Evolutionary conservation across 306 rosid genomes (phyloP).

Genomic region (Fagus sylvatica): DNA sequence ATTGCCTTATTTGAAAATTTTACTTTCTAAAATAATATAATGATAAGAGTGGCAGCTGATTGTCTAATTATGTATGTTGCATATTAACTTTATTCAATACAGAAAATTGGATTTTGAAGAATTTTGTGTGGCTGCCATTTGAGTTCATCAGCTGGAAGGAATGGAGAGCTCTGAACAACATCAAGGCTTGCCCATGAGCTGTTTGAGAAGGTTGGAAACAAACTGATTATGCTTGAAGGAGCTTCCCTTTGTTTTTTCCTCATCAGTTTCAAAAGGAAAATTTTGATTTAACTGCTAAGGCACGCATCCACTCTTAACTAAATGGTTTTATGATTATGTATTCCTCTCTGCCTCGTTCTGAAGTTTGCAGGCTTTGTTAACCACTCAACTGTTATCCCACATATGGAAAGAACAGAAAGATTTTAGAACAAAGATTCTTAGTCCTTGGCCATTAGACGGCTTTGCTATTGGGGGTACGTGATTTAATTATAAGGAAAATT

Average conservation of each 20-base stretch:
- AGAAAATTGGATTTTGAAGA: slow-evolving; percentile 78
- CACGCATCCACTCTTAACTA: too few relatives aligned
- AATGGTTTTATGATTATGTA: too few relatives aligned
- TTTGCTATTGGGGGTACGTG: too few relatives aligned
- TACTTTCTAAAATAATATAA: slow-evolving; percentile 11
- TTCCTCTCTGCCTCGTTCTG: too few relatives aligned
- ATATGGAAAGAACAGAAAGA: too few relatives aligned
- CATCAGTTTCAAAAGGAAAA: not conserved
- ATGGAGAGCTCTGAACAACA: slow-evolving; percentile 81
- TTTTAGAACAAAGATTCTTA: too few relatives aligned
- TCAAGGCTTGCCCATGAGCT: slow-evolving; percentile 71
- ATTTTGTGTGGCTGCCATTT: slow-evolving; percentile 78
- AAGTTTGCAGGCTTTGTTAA: too few relatives aligned
- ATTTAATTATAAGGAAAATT: too few relatives aligned
- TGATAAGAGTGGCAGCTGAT: not conserved
- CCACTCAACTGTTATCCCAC: too few relatives aligned
- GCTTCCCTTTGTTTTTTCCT: slow-evolving; percentile 70
- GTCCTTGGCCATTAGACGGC: too few relatives aligned
- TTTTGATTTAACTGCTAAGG: too few relatives aligned
- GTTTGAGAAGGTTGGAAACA: slow-evolving; percentile 81
- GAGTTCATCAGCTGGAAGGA: too few relatives aligned
- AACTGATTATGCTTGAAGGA: slow-evolving; percentile 79
- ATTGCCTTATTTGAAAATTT: not conserved
- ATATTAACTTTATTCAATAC: slow-evolving; percentile 75
- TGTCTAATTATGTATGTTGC: slow-evolving; percentile 27